Evolutionary conservation across 768 basidiomycete species (phyloP).

Genomic region (Mycena haematopus): DNA sequence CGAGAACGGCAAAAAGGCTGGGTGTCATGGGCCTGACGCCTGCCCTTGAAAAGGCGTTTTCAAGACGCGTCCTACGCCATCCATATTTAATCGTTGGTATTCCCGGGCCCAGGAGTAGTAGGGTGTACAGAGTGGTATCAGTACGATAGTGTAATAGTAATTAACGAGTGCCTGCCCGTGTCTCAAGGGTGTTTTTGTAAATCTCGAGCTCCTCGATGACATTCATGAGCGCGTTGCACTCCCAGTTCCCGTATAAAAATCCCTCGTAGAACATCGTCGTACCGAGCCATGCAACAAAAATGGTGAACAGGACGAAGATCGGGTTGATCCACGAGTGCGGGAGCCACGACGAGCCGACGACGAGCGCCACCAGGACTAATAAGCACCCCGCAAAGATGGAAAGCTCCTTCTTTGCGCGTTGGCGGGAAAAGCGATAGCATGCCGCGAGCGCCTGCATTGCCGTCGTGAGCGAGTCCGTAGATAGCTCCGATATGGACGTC

Average conservation of each 20-base stretch:
- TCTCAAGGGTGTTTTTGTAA: conserved; percentile 51
- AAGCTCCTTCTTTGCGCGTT: conserved; percentile 67
- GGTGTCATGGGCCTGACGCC: too few species aligned
- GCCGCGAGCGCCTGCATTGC: conserved; percentile 63
- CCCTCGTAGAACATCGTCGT: conserved; percentile 95
- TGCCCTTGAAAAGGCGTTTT: too few species aligned
- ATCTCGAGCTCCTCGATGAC: conserved; percentile 90
- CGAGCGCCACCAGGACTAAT: conserved; percentile 61
- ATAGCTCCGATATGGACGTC: conserved; percentile 45
- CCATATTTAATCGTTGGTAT: too few species aligned
- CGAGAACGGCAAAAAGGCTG: too few species aligned
- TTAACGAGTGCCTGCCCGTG: conserved; percentile 30
- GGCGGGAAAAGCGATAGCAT: conserved; percentile 66
- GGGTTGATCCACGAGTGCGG: conserved; percentile 80
- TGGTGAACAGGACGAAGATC: conserved; percentile 75
- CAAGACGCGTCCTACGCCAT: too few species aligned
- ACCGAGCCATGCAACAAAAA: conserved; percentile 78
- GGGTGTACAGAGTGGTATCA: not conserved
- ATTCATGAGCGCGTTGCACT: conserved; percentile 84
- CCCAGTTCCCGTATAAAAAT: conserved; percentile 94
- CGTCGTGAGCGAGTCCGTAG: conserved; percentile 47
- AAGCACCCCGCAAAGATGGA: conserved; percentile 68
- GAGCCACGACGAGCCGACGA: conserved; percentile 79
- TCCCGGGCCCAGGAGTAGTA: too few species aligned
- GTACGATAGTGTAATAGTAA: conserved; percentile 1